These are phyloP conservation scores for Mortierella sp. DNA, from an alignment of 371 early-diverging fungal genomes.

Conservation along the genomic window DNA sequence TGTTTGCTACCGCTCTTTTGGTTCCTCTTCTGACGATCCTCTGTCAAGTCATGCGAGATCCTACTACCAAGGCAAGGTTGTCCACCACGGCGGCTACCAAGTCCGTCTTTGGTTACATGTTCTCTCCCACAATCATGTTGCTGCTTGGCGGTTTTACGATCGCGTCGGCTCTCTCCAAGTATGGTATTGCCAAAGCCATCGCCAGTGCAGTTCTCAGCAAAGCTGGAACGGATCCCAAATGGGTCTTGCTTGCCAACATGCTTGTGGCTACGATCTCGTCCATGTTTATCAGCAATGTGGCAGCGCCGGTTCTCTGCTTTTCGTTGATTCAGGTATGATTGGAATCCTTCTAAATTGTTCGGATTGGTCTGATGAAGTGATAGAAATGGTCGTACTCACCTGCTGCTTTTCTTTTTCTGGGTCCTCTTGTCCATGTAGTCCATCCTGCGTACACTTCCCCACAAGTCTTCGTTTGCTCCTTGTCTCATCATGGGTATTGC, in stretches of 20 bases:
- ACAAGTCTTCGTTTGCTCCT: constrained; percentile 70
- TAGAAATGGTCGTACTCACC: no score
- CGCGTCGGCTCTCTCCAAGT: constrained; percentile 81
- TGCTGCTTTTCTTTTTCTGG: background rate
- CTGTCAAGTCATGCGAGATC: constrained; percentile 81
- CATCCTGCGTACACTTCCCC: constrained; percentile 79
- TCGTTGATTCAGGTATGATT: constrained; percentile 69
- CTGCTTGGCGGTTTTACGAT: constrained; percentile 85
- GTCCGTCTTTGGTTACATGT: constrained; percentile 80
- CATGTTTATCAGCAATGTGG: constrained; percentile 89
- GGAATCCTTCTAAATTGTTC: background rate
- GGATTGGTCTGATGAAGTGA: no score
- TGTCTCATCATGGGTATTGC: constrained; percentile 85
- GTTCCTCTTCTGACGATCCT: constrained; percentile 88
- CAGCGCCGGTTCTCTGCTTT: constrained; percentile 88
- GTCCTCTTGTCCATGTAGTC: constrained; percentile 58
- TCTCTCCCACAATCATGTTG: constrained; percentile 86
- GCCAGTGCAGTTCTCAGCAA: constrained; percentile 73
- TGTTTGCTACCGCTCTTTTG: constrained; percentile 91
- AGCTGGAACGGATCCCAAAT: constrained; percentile 74
- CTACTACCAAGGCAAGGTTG: constrained; percentile 33
- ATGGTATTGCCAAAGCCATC: constrained; percentile 77
- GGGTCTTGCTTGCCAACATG: constrained; percentile 80
- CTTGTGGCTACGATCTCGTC: constrained; percentile 76
- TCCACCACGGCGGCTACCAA: constrained; percentile 74